These are phyloP conservation scores for Maudiozyma turicensis DNA, from an alignment of 805 yeast genomes.

Conservation along the genomic window DNA sequence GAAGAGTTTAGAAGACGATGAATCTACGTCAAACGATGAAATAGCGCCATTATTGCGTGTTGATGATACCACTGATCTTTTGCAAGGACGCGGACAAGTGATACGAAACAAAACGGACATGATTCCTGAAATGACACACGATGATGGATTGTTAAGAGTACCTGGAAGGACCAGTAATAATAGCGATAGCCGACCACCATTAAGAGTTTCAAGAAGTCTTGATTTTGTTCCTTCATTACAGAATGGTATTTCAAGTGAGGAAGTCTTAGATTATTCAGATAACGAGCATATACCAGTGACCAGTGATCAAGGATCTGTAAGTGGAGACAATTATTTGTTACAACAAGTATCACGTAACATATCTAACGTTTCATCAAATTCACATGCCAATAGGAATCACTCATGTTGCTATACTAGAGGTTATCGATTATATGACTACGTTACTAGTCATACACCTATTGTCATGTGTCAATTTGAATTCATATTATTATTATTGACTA, in stretches of 20 bases:
- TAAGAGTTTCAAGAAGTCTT: not conserved
- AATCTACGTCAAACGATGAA: not conserved
- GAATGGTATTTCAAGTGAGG: not conserved
- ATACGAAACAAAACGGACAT: not conserved
- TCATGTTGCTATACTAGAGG: not conserved
- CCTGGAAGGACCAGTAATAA: not conserved
- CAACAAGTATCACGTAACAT: not conserved
- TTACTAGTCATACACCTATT: slow-evolving; percentile 4
- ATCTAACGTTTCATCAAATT: not conserved
- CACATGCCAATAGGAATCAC: not conserved
- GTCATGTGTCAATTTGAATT: slow-evolving; percentile 11
- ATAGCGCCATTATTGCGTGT: not conserved
- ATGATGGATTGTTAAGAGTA: not conserved
- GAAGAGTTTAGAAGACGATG: not conserved
- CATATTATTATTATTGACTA: slow-evolving; percentile 13
- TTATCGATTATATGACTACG: slow-evolving; percentile 5
- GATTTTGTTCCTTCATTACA: not conserved
- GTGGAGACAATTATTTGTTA: not conserved
- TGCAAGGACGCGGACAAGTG: not conserved
- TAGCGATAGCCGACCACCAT: not conserved
- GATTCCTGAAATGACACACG: not conserved
- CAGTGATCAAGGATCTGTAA: not conserved
- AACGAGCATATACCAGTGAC: not conserved
- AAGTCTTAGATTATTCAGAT: not conserved
- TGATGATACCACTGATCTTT: not conserved